Base-by-base conservation (phyloP, 257 asterid species). In the Prunella vulgaris region DNA sequence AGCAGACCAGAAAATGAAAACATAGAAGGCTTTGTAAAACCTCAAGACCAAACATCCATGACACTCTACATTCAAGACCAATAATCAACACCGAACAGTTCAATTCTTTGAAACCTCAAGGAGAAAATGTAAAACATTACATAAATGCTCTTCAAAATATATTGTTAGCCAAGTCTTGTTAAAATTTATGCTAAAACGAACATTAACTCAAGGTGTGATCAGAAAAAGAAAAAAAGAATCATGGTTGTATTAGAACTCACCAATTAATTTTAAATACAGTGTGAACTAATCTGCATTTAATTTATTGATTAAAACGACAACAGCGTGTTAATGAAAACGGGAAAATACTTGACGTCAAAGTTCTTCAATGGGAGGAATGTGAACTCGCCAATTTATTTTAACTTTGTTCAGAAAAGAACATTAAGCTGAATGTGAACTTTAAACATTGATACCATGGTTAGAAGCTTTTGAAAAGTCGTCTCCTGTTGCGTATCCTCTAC, bases 401-500 rank as follows among this genome's bases (percentile, higher is more conserved):
- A 32, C 5, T 32, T 32, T 32, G 6, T 32, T 32, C 6, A 35
- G 42, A 35, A 35, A 35, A 7, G 42, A 35, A 35, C 8, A 35
- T 35, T 7, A 35, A 35, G 12, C 42, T 10, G 17, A 42, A 42
- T 42, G 51, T 13, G 18, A 64, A 60, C 37, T 74, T 53, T 5
- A 37, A 58, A 52, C 21, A 61, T 49, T 49, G 10, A 61, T 85
- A 93, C 97, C 95, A 88, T 78, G 65, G 85, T 77, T 10, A 84
- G 87, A 79, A 93, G 88, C 89, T 88, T 93, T 17, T 82, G 87
- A 71, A 82, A 84, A 80, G 96, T 87, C 42, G 83, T 60, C 76
- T 90, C 91, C 64, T 90, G 93, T 72, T 93, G 99, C 74, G 88
- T 86, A 66, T 84, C 88, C 87, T 93, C 96, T 1, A 93, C 97